These are phyloP conservation scores for Gyrodon lividus DNA, from an alignment of 768 basidiomycete species.

Conservation along the genomic window DNA sequence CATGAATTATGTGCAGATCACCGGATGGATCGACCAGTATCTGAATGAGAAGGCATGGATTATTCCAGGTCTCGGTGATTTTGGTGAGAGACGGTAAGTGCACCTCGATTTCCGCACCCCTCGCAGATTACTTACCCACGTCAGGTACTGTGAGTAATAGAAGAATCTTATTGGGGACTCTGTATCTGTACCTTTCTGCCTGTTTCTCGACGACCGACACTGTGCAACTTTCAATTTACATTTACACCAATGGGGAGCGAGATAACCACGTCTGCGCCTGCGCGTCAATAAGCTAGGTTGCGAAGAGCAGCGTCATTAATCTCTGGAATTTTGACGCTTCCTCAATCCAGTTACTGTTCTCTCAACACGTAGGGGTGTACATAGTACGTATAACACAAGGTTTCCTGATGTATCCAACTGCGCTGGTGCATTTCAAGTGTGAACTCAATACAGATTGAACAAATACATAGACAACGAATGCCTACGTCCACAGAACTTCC, in stretches of 20 bases:
- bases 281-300: neutral
- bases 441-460: too few species aligned
- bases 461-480: too few species aligned
- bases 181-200: neutral
- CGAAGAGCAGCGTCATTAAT: too few species aligned
- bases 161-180: neutral
- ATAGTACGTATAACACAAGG: too few species aligned
- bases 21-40: conserved; percentile 93
- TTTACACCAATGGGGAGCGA: neutral
- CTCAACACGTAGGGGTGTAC: too few species aligned
- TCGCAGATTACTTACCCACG: too few species aligned
- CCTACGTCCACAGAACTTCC: neutral
- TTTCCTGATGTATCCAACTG: too few species aligned
- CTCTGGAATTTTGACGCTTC: too few species aligned
- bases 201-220: neutral
- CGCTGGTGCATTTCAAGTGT: too few species aligned
- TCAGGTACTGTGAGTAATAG: conserved; percentile 25
- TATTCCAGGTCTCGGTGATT: conserved; percentile 95
- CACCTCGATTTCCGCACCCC: neutral
- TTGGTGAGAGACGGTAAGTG: conserved; percentile 81
- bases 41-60: conserved; percentile 91
- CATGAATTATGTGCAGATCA: conserved; percentile 54
- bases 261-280: neutral
- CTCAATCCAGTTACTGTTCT: too few species aligned
- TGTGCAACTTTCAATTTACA: neutral